phyloP scores from a whole-genome alignment of 768 basidiomycete species.

The Sarcomyxa edulis region DNA sequence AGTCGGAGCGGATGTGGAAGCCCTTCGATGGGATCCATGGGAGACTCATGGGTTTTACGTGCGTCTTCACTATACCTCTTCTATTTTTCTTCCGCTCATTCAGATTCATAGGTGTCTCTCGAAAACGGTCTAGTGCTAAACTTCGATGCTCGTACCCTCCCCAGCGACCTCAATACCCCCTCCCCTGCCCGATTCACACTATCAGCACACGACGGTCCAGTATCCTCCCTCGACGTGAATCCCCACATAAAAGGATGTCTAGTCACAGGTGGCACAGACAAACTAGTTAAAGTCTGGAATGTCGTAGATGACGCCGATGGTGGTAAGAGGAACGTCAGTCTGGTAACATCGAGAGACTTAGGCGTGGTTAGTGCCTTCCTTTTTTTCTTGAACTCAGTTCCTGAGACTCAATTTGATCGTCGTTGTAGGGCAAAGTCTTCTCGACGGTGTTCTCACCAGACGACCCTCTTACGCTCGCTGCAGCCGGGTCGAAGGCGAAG shows the following conservation, averaged over 20 bases:
- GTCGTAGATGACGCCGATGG: constrained; percentile 58
- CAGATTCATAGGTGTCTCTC: constrained; percentile 67
- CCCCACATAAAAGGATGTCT: constrained; percentile 87
- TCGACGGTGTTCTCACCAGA: constrained; percentile 90
- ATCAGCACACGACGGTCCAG: constrained; percentile 89
- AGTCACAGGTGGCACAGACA: constrained; percentile 92
- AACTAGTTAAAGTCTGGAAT: constrained; percentile 96
- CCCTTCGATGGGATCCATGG: constrained; percentile 95
- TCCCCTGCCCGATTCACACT: constrained; percentile 82
- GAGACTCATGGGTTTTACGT: constrained; percentile 85
- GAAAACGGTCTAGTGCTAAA: constrained; percentile 94
- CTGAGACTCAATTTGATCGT: constrained; percentile 1
- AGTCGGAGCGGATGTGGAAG: constrained; percentile 91
- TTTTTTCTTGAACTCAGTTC: constrained; percentile 1
- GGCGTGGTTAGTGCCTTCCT: constrained; percentile 63
- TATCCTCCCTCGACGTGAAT: constrained; percentile 86
- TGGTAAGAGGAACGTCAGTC: constrained; percentile 70
- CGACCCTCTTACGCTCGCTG: constrained; percentile 88
- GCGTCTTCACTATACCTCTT: constrained; percentile 20
- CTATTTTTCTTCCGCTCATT: neutral
- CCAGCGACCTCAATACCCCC: constrained; percentile 57
- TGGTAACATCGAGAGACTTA: constrained; percentile 84
- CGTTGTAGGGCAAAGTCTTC: constrained; percentile 88
- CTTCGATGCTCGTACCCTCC: constrained; percentile 83
- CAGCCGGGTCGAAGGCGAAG: constrained; percentile 91